Percentiles rank a stretch among this genome's conserved stretches.
phyloP scores from a whole-genome alignment of 352 stramenopile genomes.

The Globisporangium cylindrosporum region DNA sequence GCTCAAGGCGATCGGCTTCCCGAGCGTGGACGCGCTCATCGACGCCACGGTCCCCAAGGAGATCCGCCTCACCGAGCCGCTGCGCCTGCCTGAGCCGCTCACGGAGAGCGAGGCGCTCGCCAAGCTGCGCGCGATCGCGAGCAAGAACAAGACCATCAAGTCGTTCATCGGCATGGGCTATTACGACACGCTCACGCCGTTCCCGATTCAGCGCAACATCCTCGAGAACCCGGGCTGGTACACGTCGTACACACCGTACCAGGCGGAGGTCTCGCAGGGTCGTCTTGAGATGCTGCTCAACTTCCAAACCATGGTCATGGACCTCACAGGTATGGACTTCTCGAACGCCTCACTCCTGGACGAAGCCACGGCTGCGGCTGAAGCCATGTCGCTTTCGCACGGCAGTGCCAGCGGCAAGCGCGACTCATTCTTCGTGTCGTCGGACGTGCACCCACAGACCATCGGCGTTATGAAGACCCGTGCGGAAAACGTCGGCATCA shows the following conservation, averaged over 20 bases:
- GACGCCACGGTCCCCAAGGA: slow-evolving; percentile 93
- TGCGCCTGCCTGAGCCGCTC: slow-evolving; percentile 68
- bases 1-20: slow-evolving; percentile 92
- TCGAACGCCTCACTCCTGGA: slow-evolving; percentile 97
- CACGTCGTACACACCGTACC: slow-evolving; percentile 98
- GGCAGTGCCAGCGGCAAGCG: slow-evolving; percentile 93
- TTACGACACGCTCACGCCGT: slow-evolving; percentile 95
- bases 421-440: slow-evolving; percentile 95
- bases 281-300: slow-evolving; percentile 99
- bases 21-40: slow-evolving; percentile 92
- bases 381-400: slow-evolving; percentile 97
- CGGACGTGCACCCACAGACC: slow-evolving; percentile 91
- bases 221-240: slow-evolving; percentile 99
- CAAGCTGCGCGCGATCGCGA: slow-evolving; percentile 88
- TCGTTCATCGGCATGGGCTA: slow-evolving; percentile 99
- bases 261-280: slow-evolving; percentile 99
- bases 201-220: slow-evolving; percentile 97
- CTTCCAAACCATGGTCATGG: slow-evolving; percentile 98
- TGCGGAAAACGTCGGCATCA: slow-evolving; percentile 88
- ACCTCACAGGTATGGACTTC: slow-evolving; percentile 96
- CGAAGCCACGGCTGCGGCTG: slow-evolving; percentile 97
- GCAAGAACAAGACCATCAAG: slow-evolving; percentile 95
- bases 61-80: slow-evolving; percentile 78
- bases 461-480: slow-evolving; percentile 94
- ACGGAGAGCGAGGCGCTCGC: slow-evolving; percentile 93